Percentiles rank a stretch among this genome's conserved stretches.
Conservation (phyloP, 2,329 filamentous ascomycete species). For the Alternaria arborescens region DNA sequence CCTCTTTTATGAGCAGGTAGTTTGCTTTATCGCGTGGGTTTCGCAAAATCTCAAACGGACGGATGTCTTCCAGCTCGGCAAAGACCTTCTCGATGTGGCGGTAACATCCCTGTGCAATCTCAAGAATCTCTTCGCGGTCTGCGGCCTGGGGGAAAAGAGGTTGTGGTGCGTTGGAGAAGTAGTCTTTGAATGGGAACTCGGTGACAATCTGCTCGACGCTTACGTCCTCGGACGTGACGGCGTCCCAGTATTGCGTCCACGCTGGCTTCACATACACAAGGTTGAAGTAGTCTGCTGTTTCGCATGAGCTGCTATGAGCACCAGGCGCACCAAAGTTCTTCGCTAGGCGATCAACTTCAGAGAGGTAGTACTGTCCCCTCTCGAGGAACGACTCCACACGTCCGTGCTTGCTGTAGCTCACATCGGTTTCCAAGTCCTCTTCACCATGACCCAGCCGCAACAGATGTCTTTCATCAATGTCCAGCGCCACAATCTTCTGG, state of each 20-base stretch:
- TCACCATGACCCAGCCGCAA: slow-evolving; percentile 93
- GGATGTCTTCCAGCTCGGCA: slow-evolving; percentile 87
- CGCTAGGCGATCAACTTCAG: slow-evolving; percentile 86
- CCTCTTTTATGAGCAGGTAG: slow-evolving; percentile 93
- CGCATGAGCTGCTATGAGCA: slow-evolving; percentile 94
- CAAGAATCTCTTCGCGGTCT: slow-evolving; percentile 72
- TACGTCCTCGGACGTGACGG: slow-evolving; percentile 61
- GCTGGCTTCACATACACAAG: slow-evolving; percentile 87
- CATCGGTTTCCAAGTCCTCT: slow-evolving; percentile 86
- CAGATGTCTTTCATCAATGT: slow-evolving; percentile 94
- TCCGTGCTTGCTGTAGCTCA: slow-evolving; percentile 91
- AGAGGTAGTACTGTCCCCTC: slow-evolving; percentile 78
- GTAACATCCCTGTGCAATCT: slow-evolving; percentile 85
- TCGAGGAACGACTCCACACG: slow-evolving; percentile 95
- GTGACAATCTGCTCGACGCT: slow-evolving; percentile 70
- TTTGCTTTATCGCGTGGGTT: slow-evolving; percentile 92
- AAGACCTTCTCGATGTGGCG: slow-evolving; percentile 91
- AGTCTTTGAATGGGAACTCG: slow-evolving; percentile 86
- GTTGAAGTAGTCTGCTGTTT: slow-evolving; percentile 97
- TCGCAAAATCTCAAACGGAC: slow-evolving; percentile 92
- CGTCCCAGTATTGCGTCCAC: slow-evolving; percentile 85
- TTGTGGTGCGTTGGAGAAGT: slow-evolving; percentile 87
- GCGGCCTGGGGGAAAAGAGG: slow-evolving; percentile 77
- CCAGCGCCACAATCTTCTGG: slow-evolving; percentile 94
- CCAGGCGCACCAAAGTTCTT: slow-evolving; percentile 85